Percentiles rank a stretch among this genome's conserved stretches.
These are phyloP conservation scores for Papiliotrema nemorosa DNA, from an alignment of 1,284 basidiomycete genomes.

Conservation along the genomic window DNA sequence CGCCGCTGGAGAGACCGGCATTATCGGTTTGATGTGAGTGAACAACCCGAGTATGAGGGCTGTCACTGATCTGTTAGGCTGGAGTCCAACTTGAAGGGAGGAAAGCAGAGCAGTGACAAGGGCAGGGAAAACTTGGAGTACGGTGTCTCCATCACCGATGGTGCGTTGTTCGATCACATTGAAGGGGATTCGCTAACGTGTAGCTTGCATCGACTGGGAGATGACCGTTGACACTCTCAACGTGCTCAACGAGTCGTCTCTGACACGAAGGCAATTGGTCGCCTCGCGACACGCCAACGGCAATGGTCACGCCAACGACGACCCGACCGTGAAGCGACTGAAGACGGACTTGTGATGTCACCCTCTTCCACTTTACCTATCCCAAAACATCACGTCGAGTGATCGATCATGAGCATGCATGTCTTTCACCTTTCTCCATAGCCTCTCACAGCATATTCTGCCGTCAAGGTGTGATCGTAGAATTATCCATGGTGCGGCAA, in stretches of 20 bases:
- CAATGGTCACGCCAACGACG: conserved; percentile 12
- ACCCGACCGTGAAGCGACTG: neutral
- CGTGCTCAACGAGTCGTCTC: conserved; percentile 58
- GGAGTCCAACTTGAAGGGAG: conserved; percentile 86
- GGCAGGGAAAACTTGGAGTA: conserved; percentile 65
- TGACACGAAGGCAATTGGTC: conserved; percentile 34
- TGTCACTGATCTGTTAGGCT: conserved; percentile 45
- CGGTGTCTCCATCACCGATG: conserved; percentile 86
- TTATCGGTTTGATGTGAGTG: conserved; percentile 84
- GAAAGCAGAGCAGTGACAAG: conserved; percentile 65
- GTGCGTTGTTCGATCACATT: conserved; percentile 12
- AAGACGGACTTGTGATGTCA: conserved; percentile 6
- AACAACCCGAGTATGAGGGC: neutral
- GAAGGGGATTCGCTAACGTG: neutral
- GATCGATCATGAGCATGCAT: neutral
- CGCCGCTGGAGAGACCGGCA: conserved; percentile 66
- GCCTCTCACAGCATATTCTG: too few species aligned
- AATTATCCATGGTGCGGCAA: too few species aligned
- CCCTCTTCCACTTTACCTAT: too few species aligned
- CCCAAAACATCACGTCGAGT: neutral
- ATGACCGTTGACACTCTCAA: conserved; percentile 67
- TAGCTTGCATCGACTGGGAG: conserved; percentile 84
- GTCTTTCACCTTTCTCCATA: neutral
- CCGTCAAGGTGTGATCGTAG: too few species aligned
- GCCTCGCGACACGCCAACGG: conserved; percentile 24